These are phyloP conservation scores for Knoxdaviesia proteae DNA, from an alignment of 2,329 filamentous ascomycete genomes.

Conservation along the genomic window DNA sequence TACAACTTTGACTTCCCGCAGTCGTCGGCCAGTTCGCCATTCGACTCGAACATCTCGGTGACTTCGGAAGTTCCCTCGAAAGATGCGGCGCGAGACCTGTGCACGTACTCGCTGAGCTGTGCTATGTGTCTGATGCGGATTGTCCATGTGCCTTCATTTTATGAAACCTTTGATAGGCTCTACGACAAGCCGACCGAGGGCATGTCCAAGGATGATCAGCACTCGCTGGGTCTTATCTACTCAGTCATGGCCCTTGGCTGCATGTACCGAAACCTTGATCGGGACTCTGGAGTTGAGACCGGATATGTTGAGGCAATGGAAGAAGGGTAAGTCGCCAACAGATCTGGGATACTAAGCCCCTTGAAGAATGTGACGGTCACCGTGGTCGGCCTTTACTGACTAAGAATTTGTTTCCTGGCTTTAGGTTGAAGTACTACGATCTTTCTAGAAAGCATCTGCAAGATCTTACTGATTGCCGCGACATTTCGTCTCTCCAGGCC, in stretches of 20 bases:
- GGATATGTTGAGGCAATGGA: slow-evolving; percentile 30
- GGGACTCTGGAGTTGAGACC: slow-evolving; percentile 23
- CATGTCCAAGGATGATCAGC: slow-evolving; percentile 41
- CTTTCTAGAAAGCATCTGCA: slow-evolving; percentile 43
- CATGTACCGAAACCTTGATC: slow-evolving; percentile 43
- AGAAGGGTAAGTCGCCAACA: slow-evolving; percentile 30
- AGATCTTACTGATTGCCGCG: slow-evolving; percentile 48
- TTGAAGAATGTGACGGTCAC: background rate
- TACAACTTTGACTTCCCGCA: slow-evolving; percentile 49
- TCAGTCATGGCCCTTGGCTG: slow-evolving; percentile 51
- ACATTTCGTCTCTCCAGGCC: slow-evolving; percentile 53
- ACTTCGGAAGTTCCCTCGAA: slow-evolving; percentile 50
- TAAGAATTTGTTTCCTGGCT: background rate
- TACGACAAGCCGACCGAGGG: slow-evolving; percentile 48
- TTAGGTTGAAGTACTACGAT: slow-evolving; percentile 54
- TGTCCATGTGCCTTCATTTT: slow-evolving; percentile 67
- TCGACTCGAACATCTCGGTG: slow-evolving; percentile 28
- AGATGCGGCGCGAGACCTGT: slow-evolving; percentile 29
- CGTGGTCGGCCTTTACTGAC: background rate
- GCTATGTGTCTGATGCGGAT: slow-evolving; percentile 43
- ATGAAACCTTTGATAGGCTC: slow-evolving; percentile 52
- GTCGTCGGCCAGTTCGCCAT: slow-evolving; percentile 42
- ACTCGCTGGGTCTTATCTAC: slow-evolving; percentile 51
- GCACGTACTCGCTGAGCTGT: slow-evolving; percentile 33
- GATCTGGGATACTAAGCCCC: background rate